Evolutionary conservation across 139 green algal genomes (phyloP).

Genomic region (Coelastrella sp.): DNA sequence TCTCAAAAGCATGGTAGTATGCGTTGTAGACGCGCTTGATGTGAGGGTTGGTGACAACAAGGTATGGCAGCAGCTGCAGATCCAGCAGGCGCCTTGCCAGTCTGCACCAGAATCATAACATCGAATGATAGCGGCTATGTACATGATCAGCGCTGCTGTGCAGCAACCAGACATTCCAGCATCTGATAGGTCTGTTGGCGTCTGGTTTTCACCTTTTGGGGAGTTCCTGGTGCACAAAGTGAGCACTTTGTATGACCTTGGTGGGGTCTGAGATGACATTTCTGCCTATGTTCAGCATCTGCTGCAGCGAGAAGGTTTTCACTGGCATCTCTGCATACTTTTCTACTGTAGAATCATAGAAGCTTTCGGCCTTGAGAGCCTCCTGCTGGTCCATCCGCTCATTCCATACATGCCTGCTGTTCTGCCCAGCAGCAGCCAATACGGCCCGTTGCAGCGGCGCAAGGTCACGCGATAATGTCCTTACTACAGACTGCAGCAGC

Average conservation of each 20-base stretch:
- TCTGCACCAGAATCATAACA: too few relatives aligned
- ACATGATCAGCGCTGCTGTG: too few relatives aligned
- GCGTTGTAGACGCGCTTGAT: slow-evolving; percentile 87
- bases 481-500: not conserved
- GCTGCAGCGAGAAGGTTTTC: slow-evolving; percentile 65
- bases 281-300: slow-evolving; percentile 80
- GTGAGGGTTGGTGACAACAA: slow-evolving; percentile 94
- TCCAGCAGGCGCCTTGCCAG: slow-evolving; percentile 90
- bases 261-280: slow-evolving; percentile 56
- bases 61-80: slow-evolving; percentile 80
- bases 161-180: too few relatives aligned
- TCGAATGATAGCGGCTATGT: too few relatives aligned
- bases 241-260: slow-evolving; percentile 67
- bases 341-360: slow-evolving; percentile 79
- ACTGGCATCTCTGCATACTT: slow-evolving; percentile 69
- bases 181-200: too few relatives aligned
- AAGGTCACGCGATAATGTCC: too few relatives aligned
- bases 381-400: slow-evolving; percentile 28
- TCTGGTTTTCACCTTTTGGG: slow-evolving; percentile 67
- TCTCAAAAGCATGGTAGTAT: slow-evolving; percentile 84
- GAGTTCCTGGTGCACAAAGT: slow-evolving; percentile 62
- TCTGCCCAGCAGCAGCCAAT: not conserved
- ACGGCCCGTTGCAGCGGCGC: not conserved
- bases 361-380: slow-evolving; percentile 56
- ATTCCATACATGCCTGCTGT: slow-evolving; percentile 24